phyloP scores from a whole-genome alignment of 169 alveolate genomes.

The Eimeria maxima region DNA sequence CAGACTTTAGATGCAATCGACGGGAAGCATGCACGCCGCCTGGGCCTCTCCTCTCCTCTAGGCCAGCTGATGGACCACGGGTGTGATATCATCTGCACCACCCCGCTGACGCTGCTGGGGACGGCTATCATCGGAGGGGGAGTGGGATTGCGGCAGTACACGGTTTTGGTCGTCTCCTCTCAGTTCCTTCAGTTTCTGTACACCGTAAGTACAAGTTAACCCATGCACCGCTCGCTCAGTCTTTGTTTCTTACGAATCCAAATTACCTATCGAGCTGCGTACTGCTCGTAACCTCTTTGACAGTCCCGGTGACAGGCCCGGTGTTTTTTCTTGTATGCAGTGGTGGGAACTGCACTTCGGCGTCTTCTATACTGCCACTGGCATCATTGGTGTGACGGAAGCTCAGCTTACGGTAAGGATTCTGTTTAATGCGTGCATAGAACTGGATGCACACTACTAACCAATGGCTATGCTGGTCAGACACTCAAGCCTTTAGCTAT shows the following conservation, averaged over 20 bases:
- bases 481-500: too few species aligned
- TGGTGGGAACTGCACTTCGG: conserved; percentile 86
- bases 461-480: too few species aligned
- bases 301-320: background rate
- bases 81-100: conserved; percentile 90
- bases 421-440: background rate
- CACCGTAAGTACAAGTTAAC: conserved; percentile 36
- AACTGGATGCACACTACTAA: too few species aligned
- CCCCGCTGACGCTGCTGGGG: conserved; percentile 78
- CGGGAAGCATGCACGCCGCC: conserved; percentile 95
- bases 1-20: conserved; percentile 95
- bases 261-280: background rate
- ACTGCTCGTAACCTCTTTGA: background rate
- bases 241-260: background rate
- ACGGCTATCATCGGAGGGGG: conserved; percentile 79
- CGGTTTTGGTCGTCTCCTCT: conserved; percentile 59
- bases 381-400: conserved; percentile 83
- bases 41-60: conserved; percentile 90
- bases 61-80: conserved; percentile 96
- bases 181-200: conserved; percentile 76
- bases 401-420: conserved; percentile 80
- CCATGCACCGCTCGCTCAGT: background rate
- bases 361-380: conserved; percentile 84
- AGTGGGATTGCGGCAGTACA: conserved; percentile 63
- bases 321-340: conserved; percentile 11